These are phyloP conservation scores for Pestalotiopsis sp. DNA, from an alignment of 2,329 filamentous ascomycete genomes.

Conservation along the genomic window DNA sequence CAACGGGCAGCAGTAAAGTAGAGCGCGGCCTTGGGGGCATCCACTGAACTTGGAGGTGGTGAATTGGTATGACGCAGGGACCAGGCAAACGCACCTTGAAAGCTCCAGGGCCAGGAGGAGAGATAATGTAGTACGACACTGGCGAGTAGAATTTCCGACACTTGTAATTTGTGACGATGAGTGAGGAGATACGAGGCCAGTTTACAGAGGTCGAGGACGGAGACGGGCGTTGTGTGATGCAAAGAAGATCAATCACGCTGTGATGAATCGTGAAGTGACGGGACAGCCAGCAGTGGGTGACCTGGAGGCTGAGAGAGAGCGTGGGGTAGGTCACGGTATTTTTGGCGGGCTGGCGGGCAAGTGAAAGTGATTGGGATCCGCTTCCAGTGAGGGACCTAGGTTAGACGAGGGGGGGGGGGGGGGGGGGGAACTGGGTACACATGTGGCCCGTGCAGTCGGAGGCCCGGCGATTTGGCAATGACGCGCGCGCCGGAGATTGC, in stretches of 20 bases:
- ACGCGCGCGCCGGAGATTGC: constrained; percentile 8
- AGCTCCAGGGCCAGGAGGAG: not conserved
- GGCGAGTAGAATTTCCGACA: not conserved
- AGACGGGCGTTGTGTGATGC: constrained; percentile 1
- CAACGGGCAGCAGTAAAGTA: constrained; percentile 7
- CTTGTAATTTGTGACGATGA: not conserved
- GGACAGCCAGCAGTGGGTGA: not conserved
- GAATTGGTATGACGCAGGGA: constrained; percentile 14
- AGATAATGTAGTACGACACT: not conserved
- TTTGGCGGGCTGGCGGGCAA: not conserved
- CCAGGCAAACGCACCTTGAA: constrained; percentile 2
- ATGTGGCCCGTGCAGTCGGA: not conserved
- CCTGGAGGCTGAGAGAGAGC: constrained; percentile 3
- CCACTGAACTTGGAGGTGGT: constrained; percentile 4
- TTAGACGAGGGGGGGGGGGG: not conserved
- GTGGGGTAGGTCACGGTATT: not conserved
- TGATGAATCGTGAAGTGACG: constrained; percentile 1
- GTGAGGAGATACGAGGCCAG: not conserved
- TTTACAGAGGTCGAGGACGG: not conserved
- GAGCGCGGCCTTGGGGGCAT: not conserved
- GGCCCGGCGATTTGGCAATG: constrained; percentile 5
- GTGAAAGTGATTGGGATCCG: constrained; percentile 6
- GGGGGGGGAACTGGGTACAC: not conserved
- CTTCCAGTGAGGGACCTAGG: not conserved
- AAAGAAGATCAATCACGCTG: not conserved